Evolutionary conservation across 2,329 filamentous ascomycete species (phyloP), one percentile per base, ranked within the genome.

Genomic region (Sporothrix luriei): DNA sequence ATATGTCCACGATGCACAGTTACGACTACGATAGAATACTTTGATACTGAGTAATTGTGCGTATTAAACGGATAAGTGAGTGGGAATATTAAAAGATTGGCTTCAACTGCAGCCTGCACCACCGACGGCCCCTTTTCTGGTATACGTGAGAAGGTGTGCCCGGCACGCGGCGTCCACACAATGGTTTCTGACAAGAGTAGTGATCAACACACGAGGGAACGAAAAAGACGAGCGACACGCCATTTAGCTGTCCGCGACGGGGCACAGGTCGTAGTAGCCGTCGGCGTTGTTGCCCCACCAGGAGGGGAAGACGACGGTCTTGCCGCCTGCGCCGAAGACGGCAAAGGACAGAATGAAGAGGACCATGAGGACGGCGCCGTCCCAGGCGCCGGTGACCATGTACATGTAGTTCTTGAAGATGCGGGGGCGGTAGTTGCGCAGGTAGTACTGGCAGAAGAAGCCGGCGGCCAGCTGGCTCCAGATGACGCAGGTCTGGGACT

Each of bases 281-380:
- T 81, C 75, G 0, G 72, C 76, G 40, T 85, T 84, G 66, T 86
- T 87, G 0, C 84, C 84, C 84, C 84, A 86, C 84, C 84, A 87
- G 1, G 73, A 75, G 0, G 84, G 84, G 73, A 87, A 86, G 0
- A 82, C 79, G 11, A 77, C 74, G 0, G 80, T 75, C 1, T 48
- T 26, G 54, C 73, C 72, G 2, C 83, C 82, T 2, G 83, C 84
- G 0, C 84, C 85, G 68, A 86, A 85, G 0, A 87, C 84, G 0
- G 84, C 84, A 76, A 87, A 87, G 0, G 84, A 85, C 14, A 87
- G 76, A 52, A 86, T 82, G 67, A 86, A 86, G 2, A 86, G 76
- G 0, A 80, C 82, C 1, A 78, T 76, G 4, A 85, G 78, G 70
- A 79, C 81, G 9, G 80, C 85, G 11, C 84, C 85, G 70, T 87